These are phyloP conservation scores for Rhinocladiella mackenziei DNA, from an alignment of 2,329 filamentous ascomycete genomes.

Conservation along the genomic window DNA sequence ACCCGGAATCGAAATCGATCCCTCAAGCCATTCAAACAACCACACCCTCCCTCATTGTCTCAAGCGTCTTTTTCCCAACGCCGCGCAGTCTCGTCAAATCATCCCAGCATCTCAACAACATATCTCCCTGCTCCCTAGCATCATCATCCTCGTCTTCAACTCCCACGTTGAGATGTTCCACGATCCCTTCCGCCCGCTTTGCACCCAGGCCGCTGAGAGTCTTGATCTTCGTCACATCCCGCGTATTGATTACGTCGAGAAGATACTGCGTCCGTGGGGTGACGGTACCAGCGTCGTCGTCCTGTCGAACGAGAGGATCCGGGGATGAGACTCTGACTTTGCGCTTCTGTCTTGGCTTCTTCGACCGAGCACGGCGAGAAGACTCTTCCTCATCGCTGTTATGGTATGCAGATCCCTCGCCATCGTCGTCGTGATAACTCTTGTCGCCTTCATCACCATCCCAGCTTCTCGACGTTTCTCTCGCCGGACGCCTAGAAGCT, in stretches of 20 bases:
- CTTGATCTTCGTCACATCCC: conserved; percentile 45
- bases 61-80: conserved; percentile 44
- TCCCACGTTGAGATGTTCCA: conserved; percentile 45
- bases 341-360: conserved; percentile 31
- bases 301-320: conserved; percentile 18
- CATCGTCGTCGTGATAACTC: conserved; percentile 32
- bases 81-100: conserved; percentile 44
- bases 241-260: conserved; percentile 45
- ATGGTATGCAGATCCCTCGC: conserved; percentile 36
- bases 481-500: too few relatives aligned
- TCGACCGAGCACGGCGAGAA: conserved; percentile 25
- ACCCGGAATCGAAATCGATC: not conserved
- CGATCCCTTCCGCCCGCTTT: conserved; percentile 48
- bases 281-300: conserved; percentile 26
- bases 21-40: conserved; percentile 30
- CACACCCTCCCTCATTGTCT: conserved; percentile 46
- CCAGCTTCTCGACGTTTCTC: not conserved
- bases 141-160: conserved; percentile 38
- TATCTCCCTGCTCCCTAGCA: conserved; percentile 18
- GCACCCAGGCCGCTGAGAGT: conserved; percentile 45
- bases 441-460: conserved; percentile 14
- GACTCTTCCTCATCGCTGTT: conserved; percentile 35
- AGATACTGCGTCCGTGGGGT: conserved; percentile 45
- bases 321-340: conserved; percentile 25
- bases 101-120: conserved; percentile 36